phyloP scores from a whole-genome alignment of 2,329 filamentous ascomycete species.

The Diaporthe amygdali region DNA sequence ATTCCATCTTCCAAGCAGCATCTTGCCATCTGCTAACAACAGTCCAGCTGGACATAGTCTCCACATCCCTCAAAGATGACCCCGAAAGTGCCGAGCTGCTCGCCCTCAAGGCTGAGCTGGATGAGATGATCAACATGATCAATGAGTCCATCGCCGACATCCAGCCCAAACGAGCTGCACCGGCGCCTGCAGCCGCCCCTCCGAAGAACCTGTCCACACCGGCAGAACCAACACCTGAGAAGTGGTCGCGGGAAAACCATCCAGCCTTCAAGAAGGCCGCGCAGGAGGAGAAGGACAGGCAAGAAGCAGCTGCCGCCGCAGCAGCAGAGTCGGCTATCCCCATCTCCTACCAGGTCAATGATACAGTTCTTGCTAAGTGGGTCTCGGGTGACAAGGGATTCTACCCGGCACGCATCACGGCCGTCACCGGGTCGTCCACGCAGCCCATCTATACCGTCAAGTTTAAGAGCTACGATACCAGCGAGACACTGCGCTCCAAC shows the following conservation, averaged over 20 bases:
- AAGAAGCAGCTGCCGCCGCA: slow-evolving; percentile 23
- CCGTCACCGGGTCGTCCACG: slow-evolving; percentile 89
- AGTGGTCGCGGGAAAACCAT: slow-evolving; percentile 83
- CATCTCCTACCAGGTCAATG: slow-evolving; percentile 81
- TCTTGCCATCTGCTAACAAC: slow-evolving; percentile 25
- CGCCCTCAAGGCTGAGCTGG: slow-evolving; percentile 79
- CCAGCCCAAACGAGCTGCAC: slow-evolving; percentile 55
- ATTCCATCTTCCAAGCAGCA: not conserved
- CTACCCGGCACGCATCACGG: slow-evolving; percentile 91
- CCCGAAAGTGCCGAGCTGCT: slow-evolving; percentile 80
- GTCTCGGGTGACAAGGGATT: slow-evolving; percentile 85
- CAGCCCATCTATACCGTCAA: slow-evolving; percentile 93
- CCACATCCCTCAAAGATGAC: slow-evolving; percentile 77
- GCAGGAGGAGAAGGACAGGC: slow-evolving; percentile 57
- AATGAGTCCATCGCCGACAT: slow-evolving; percentile 83
- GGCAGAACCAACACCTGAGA: slow-evolving; percentile 62
- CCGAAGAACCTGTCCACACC: slow-evolving; percentile 45
- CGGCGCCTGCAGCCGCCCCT: slow-evolving; percentile 49
- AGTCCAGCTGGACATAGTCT: slow-evolving; percentile 75
- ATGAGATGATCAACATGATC: slow-evolving; percentile 79
- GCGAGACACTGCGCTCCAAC: slow-evolving; percentile 79
- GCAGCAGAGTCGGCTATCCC: slow-evolving; percentile 33
- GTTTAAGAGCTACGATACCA: slow-evolving; percentile 89
- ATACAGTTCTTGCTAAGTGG: slow-evolving; percentile 91
- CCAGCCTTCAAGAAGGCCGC: slow-evolving; percentile 72